Evolutionary conservation across 306 rosid genomes (phyloP), one percentile per base, ranked within the genome.

Genomic region (Rosa rugosa): DNA sequence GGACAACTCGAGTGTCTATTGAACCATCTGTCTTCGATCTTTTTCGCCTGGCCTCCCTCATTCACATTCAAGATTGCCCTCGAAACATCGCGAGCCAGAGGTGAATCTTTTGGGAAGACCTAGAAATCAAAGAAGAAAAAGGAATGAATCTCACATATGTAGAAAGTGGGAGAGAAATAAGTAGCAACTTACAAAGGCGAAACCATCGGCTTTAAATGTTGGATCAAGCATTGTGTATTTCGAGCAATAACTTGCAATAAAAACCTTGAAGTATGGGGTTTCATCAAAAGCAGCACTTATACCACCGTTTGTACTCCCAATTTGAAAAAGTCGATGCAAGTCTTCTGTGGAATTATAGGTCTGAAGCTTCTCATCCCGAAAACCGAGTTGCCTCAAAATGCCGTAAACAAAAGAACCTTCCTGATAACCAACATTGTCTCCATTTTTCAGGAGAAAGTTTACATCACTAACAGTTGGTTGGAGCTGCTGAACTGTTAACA

Each of bases 401-500:
- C 11, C 69, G 12, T 64, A 64, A 64, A 64, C 44, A 13, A 64
- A 34, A 16, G 69, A 64, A 36, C 69, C 69, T 36, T 64, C 45
- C 45, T 64, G 69, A 34, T 34, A 64, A 45, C 69, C 69, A 64
- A 64, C 69, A 36, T 14, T 36, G 12, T 64, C 12, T 34, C 69
- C 45, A 36, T 64, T 14, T 18, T 64, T 64, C 45, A 34, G 69
- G 42, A 64, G 69, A 9, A 64, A 64, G 44, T 34, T 64, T 64
- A 64, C 69, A 64, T 64, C 69, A 16, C 22, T 34, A 14, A 64
- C 69, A 64, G 69, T 64, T 34, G 69, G 69, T 31, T 64, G 41
- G 38, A 64, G 69, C 44, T 64, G 18, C 41, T 27, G 68, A 27
- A 23, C 68, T 12, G 69, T 64, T 64, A 64, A 34, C 69, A 34